Evolutionary conservation across 192 early-diverging fungal species (phyloP).

Genomic region (Coemansia sp.): DNA sequence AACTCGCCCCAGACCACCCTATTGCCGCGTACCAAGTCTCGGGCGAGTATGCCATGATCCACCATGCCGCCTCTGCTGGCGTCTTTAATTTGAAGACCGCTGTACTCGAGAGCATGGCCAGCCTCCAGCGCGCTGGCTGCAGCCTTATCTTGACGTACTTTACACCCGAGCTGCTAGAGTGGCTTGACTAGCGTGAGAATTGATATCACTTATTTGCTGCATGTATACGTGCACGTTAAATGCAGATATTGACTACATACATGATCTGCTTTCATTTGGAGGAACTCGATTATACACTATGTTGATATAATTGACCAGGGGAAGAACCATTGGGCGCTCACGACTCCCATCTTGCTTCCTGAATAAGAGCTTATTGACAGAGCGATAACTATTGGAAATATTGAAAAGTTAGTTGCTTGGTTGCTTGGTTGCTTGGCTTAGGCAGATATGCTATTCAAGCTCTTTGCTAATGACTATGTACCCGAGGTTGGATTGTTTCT

Average conservation of each 20-base stretch:
- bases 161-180: conserved; percentile 89
- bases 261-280: neutral
- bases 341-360: too few relatives aligned
- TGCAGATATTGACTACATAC: conserved; percentile 1
- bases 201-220: neutral
- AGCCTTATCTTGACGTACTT: conserved; percentile 95
- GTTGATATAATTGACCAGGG: too few relatives aligned
- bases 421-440: too few relatives aligned
- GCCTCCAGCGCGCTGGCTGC: conserved; percentile 85
- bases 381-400: too few relatives aligned
- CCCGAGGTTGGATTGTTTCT: too few relatives aligned
- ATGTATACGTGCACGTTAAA: neutral
- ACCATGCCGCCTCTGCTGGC: conserved; percentile 77
- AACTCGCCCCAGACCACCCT: conserved; percentile 78
- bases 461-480: too few relatives aligned
- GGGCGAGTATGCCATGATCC: conserved; percentile 82
- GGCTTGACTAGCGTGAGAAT: conserved; percentile 61
- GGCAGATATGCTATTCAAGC: too few relatives aligned
- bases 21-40: conserved; percentile 97
- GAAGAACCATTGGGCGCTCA: too few relatives aligned
- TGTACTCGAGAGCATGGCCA: conserved; percentile 85
- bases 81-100: conserved; percentile 80
- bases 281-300: too few relatives aligned
- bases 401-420: too few relatives aligned
- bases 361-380: too few relatives aligned